Evolutionary conservation across 345 rosid genomes (phyloP).

Genomic region (Eucalyptus victrix): DNA sequence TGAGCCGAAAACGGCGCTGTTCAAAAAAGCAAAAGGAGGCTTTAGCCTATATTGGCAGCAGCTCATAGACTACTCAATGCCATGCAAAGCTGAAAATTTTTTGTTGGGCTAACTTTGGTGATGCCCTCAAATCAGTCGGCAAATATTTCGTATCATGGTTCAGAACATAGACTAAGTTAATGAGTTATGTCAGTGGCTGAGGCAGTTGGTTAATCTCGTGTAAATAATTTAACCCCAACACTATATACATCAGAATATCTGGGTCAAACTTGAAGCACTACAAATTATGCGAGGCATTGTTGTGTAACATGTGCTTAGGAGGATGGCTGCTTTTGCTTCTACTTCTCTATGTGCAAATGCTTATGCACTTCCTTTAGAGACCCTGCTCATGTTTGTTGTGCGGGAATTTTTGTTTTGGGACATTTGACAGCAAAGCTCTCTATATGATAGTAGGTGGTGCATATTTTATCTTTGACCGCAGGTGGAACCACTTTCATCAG

Average conservation of each 20-base stretch:
- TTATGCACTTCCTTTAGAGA: not conserved
- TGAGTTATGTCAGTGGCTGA: not conserved
- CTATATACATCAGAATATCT: not conserved
- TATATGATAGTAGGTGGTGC: not conserved
- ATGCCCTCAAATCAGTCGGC: not conserved
- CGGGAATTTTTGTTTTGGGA: not conserved
- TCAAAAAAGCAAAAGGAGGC: not conserved
- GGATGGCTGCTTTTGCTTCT: not conserved
- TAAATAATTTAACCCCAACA: not conserved
- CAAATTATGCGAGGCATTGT: not conserved
- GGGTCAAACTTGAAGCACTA: not conserved
- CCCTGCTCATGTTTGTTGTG: not conserved
- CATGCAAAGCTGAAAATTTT: not conserved
- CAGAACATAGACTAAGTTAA: not conserved
- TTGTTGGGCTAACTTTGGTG: not conserved
- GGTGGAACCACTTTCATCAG: constrained; percentile 93
- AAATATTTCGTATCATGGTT: not conserved
- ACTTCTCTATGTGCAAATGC: not conserved
- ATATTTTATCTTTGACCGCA: not conserved
- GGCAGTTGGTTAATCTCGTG: not conserved
- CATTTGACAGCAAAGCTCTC: not conserved
- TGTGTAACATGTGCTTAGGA: not conserved
- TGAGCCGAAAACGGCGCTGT: not conserved
- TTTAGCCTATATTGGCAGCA: not conserved
- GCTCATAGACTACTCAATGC: not conserved